A percentile compares a stretch with the other conserved stretches of the same genome.
Evolutionary conservation across 352 stramenopile species (phyloP).

Genomic region (Globisporangium ultimum): DNA sequence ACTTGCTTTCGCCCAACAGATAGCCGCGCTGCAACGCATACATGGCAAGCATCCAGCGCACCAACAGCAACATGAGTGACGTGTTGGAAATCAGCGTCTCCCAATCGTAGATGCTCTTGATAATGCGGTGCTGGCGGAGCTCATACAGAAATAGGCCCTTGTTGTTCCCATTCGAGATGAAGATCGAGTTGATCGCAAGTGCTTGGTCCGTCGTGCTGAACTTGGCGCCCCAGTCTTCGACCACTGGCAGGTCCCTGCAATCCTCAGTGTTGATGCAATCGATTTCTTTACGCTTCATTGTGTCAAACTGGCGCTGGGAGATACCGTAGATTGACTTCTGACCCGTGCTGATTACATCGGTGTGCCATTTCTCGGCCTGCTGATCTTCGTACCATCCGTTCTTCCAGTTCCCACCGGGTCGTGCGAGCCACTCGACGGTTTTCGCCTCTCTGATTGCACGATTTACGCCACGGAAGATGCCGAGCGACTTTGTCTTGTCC

Average conservation of each 20-base stretch:
- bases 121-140: background rate
- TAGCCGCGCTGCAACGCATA: slow-evolving; percentile 33
- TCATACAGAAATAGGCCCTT: slow-evolving; percentile 39
- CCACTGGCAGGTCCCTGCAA: slow-evolving; percentile 9
- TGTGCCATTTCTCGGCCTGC: slow-evolving; percentile 17
- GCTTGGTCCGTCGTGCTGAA: slow-evolving; percentile 14
- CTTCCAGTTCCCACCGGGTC: slow-evolving; percentile 22
- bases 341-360: slow-evolving; percentile 34
- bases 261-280: slow-evolving; percentile 17
- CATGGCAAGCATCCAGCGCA: slow-evolving; percentile 42
- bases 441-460: slow-evolving; percentile 23
- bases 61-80: slow-evolving; percentile 27
- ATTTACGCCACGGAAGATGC: slow-evolving; percentile 31
- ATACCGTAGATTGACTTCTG: slow-evolving; percentile 16
- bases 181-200: slow-evolving; percentile 21
- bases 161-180: slow-evolving; percentile 24
- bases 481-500: slow-evolving; percentile 9
- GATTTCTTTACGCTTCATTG: slow-evolving; percentile 20
- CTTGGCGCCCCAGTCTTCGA: slow-evolving; percentile 20
- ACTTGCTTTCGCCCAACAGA: slow-evolving; percentile 10
- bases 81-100: slow-evolving; percentile 45
- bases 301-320: slow-evolving; percentile 32
- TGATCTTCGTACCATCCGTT: slow-evolving; percentile 42
- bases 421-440: slow-evolving; percentile 33
- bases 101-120: slow-evolving; percentile 35